A percentile compares a stretch with the other conserved stretches of the same genome.
These are phyloP conservation scores for Pseudoneurospora amorphoporcata DNA, from an alignment of 495 filamentous ascomycete species.

Conservation along the genomic window DNA sequence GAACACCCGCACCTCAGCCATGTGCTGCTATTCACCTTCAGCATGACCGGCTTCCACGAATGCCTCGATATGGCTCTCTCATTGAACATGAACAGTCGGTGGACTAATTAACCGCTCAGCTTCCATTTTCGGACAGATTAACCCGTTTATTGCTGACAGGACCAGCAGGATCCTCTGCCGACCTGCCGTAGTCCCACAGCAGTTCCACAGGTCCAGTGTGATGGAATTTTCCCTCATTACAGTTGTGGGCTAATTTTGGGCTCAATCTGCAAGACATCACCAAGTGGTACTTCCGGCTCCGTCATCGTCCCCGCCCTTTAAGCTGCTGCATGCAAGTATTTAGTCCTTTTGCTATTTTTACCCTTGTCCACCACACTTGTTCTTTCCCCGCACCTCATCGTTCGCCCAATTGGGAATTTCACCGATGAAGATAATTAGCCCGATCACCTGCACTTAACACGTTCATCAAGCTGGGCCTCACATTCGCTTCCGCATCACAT, in stretches of 20 bases:
- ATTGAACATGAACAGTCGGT: background rate
- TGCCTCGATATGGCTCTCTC: background rate
- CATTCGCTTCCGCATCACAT: background rate
- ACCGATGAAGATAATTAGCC: background rate
- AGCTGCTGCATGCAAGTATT: background rate
- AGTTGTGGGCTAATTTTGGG: slow-evolving; percentile 22
- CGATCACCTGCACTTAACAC: background rate
- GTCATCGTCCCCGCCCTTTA: background rate
- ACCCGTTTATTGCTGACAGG: background rate
- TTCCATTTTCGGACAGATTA: slow-evolving; percentile 11
- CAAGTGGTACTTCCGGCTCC: background rate
- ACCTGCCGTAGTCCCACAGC: background rate
- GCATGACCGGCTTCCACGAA: background rate
- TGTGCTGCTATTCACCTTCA: background rate
- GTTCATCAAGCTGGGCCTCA: background rate
- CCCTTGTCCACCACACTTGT: background rate
- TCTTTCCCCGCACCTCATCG: background rate
- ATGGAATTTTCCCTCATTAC: slow-evolving; percentile 18
- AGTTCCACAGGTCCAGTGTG: background rate
- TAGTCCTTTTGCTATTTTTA: slow-evolving; percentile 14
- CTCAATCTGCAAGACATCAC: slow-evolving; percentile 1
- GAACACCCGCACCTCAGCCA: background rate
- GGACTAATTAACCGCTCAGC: slow-evolving; percentile 25
- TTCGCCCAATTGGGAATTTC: background rate
- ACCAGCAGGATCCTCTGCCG: background rate